These are phyloP conservation scores for Russula dissimulans DNA, from an alignment of 768 basidiomycete species.

Conservation along the genomic window DNA sequence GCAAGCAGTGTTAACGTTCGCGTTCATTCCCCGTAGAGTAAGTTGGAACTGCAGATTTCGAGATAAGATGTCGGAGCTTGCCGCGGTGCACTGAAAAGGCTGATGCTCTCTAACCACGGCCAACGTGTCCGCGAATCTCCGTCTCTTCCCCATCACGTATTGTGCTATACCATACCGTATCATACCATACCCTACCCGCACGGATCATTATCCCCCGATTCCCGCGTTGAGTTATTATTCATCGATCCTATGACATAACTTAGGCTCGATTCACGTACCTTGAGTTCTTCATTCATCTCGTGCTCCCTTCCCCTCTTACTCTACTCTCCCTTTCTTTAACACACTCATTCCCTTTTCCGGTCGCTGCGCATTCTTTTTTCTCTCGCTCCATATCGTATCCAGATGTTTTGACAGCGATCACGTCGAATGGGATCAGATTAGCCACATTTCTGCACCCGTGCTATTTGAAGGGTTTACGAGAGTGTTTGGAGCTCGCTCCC, in stretches of 20 bases:
- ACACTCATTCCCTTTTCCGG: constrained; percentile 1
- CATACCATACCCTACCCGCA: constrained; percentile 11
- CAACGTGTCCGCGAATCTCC: constrained; percentile 19
- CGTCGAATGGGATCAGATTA: constrained; percentile 11
- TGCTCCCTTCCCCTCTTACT: background rate
- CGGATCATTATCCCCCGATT: constrained; percentile 17
- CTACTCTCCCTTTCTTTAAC: background rate
- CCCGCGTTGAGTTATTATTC: constrained; percentile 9
- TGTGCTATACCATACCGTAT: constrained; percentile 9
- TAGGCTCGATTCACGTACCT: constrained; percentile 18
- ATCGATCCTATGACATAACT: constrained; percentile 18
- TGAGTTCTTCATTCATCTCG: constrained; percentile 15
- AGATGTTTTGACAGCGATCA: constrained; percentile 13
- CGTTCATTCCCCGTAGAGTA: constrained; percentile 13
- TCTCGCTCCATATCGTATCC: constrained; percentile 11
- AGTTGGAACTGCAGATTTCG: constrained; percentile 2
- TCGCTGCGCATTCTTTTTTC: background rate
- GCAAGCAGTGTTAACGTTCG: background rate
- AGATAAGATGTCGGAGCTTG: constrained; percentile 17
- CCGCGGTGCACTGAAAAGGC: background rate
- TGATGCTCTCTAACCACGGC: constrained; percentile 11
- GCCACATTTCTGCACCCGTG: constrained; percentile 10
- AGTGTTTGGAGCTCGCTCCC: constrained; percentile 15
- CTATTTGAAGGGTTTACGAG: constrained; percentile 14
- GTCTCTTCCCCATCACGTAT: constrained; percentile 12